Percentiles rank a stretch among this genome's conserved stretches.
Evolutionary conservation across 169 alveolate genomes (phyloP).

Genomic region (Plasmodium reichenowi): DNA sequence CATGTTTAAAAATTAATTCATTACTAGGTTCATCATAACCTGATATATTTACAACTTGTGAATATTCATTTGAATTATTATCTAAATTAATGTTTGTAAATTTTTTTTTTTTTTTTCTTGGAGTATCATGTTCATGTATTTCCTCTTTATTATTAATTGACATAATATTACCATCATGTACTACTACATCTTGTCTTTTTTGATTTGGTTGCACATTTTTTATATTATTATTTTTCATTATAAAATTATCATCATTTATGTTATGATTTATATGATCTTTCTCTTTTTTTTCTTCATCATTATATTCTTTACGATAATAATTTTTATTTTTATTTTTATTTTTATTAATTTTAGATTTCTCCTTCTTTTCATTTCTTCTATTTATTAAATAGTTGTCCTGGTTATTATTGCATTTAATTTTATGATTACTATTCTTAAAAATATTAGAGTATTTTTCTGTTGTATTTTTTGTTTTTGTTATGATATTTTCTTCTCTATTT

Average conservation of each 20-base stretch:
- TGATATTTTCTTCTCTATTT: neutral
- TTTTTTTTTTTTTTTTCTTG: neutral
- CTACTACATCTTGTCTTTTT: neutral
- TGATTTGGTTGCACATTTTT: neutral
- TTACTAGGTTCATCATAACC: constrained; percentile 40
- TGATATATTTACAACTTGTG: constrained; percentile 13
- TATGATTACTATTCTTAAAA: too few species aligned
- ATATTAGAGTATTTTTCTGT: too few species aligned
- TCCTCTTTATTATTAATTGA: neutral
- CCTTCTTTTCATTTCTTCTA: too few species aligned
- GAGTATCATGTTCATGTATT: too few species aligned
- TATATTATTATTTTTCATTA: neutral
- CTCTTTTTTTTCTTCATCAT: too few species aligned
- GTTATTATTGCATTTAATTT: too few species aligned
- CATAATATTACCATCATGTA: neutral
- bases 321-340: too few species aligned
- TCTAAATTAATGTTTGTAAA: neutral
- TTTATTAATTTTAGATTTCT: too few species aligned
- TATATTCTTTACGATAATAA: too few species aligned
- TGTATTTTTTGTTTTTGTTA: neutral
- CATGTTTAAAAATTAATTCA: constrained; percentile 5
- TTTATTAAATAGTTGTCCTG: too few species aligned
- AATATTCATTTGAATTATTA: neutral
- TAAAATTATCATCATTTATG: neutral
- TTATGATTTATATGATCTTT: too few species aligned